phyloP scores from a whole-genome alignment of 441 rosid species.

The Breynia disticha region DNA sequence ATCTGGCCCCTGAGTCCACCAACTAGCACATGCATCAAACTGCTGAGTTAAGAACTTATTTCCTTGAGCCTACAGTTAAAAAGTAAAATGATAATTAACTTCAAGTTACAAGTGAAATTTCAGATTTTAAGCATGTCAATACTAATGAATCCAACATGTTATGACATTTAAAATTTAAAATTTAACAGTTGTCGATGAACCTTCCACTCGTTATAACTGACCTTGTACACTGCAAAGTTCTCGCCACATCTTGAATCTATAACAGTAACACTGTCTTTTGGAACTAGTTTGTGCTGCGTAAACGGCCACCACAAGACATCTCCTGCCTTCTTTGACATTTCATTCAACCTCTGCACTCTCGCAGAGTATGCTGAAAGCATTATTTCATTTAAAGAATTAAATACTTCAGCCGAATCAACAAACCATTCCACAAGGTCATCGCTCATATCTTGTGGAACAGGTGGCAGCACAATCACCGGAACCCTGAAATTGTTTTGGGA shows the following conservation, averaged over 20 bases:
- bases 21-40: conserved; percentile 98
- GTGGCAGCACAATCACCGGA: conserved; percentile 80
- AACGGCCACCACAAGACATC: conserved; percentile 93
- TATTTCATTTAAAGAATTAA: conserved; percentile 43
- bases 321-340: conserved; percentile 65
- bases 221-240: conserved; percentile 80
- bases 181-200: background rate
- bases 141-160: too few species aligned
- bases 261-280: conserved; percentile 53
- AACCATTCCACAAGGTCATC: conserved; percentile 84
- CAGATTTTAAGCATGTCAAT: too few species aligned
- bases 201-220: conserved; percentile 14
- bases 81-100: conserved; percentile 9
- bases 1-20: conserved; percentile 99
- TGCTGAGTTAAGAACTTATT: conserved; percentile 46
- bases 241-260: conserved; percentile 94
- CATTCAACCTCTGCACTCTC: conserved; percentile 48
- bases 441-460: conserved; percentile 62
- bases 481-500: conserved; percentile 35
- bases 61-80: conserved; percentile 27
- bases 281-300: conserved; percentile 81
- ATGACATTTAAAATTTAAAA: background rate
- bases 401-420: conserved; percentile 39
- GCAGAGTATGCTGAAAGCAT: conserved; percentile 49
- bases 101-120: background rate